Base-by-base conservation (phyloP, 495 filamentous ascomycete genomes). In the Lepraria neglecta region DNA sequence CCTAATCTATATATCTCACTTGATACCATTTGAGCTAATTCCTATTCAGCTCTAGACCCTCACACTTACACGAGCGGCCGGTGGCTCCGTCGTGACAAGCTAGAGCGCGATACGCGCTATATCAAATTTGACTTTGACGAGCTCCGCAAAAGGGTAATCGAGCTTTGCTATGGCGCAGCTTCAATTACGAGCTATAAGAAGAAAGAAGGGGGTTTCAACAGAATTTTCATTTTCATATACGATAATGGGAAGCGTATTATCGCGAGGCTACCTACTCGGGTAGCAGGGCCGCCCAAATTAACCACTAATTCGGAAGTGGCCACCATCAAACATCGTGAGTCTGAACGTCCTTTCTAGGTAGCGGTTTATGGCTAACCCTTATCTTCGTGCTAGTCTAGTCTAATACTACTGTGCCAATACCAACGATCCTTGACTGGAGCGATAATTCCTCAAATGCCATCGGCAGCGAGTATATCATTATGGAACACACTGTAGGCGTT, bases 231-330 rank as follows among this genome's bases (percentile, higher is more conserved):
- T 35, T 77, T 78, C 58, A 70, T 69, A 72, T 53, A 63, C n/a
- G n/a, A 76, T 62, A 72, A 75, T 62, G 66, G 38, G 33, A 68
- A 63, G 56, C 60, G 61, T 1, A 56, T 76, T 35, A 73, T 77
- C 7, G 76, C 75, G 11, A 69, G 69, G 56, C 60, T 78, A 38
- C 76, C 73, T 24, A 68, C 71, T 57, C 60, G 61, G 4, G 65
- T 71, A 61, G 70, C 69, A 27, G 74, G 74, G n/a, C 73, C 73
- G 10, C 45, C 69, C 28, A 68, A 59, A 62, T 63, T n/a, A n/a
- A n/a, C n/a, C n/a, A 77, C 74, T 15, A 70, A 71, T 52, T 78
- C 77, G 7, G 75, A 78, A 68, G 76, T 78, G n/a, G n/a, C 77
- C 35, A 79, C 76, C 12, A 78, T 78, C 50, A 67, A 61, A 62